phyloP scores from a whole-genome alignment of 164 flowering plant species.

The Aristolochia californica region DNA sequence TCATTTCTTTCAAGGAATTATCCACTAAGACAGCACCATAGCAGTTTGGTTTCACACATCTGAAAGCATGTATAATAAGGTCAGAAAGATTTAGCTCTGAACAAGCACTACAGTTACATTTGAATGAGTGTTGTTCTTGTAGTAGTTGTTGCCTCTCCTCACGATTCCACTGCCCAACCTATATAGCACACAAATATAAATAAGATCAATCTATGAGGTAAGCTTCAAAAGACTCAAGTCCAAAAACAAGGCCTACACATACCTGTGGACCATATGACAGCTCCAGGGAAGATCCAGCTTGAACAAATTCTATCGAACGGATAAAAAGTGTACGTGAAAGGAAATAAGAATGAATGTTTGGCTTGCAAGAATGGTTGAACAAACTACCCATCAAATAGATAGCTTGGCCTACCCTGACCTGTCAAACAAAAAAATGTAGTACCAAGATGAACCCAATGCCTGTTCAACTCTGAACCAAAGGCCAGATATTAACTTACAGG shows the following conservation, averaged over 20 bases:
- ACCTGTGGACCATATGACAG: conserved; percentile 96
- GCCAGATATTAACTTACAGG: too few relatives aligned
- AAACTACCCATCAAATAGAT: conserved; percentile 66
- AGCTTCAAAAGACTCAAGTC: neutral
- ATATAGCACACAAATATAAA: conserved; percentile 7
- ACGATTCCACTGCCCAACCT: conserved; percentile 78
- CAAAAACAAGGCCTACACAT: conserved; percentile 2
- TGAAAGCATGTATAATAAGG: conserved; percentile 55
- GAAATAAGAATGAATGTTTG: conserved; percentile 80
- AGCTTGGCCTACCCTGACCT: conserved; percentile 91
- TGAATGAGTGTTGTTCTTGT: conserved; percentile 59
- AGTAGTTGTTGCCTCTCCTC: conserved; percentile 45
- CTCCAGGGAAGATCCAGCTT: conserved; percentile 52
- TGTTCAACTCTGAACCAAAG: too few relatives aligned
- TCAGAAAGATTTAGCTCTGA: conserved; percentile 54
- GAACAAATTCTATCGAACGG: conserved; percentile 53
- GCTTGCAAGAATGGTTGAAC: conserved; percentile 88
- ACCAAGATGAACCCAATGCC: too few relatives aligned
- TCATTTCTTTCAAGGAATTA: conserved; percentile 11
- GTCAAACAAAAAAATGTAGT: conserved; percentile 10
- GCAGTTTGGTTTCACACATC: conserved; percentile 51
- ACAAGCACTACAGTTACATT: conserved; percentile 68
- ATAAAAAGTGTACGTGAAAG: conserved; percentile 61
- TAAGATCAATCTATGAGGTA: neutral
- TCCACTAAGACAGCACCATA: conserved; percentile 47